phyloP scores from a whole-genome alignment of 169 alveolate species.

The Theileria parva region DNA sequence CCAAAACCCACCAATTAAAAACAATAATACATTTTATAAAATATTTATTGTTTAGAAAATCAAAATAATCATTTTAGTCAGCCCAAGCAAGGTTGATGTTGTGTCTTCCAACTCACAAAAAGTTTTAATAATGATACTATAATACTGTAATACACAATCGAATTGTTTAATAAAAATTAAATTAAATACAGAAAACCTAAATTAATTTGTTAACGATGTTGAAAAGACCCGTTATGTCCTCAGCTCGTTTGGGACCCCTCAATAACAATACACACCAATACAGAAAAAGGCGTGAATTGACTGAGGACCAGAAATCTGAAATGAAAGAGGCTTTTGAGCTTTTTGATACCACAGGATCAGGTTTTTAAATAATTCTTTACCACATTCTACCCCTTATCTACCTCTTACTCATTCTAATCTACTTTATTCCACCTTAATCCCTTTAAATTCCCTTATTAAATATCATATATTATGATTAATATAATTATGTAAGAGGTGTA shows the following conservation, averaged over 20 bases:
- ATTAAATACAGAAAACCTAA: background rate
- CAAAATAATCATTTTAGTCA: background rate
- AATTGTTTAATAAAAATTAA: conserved; percentile 8
- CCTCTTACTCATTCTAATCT: background rate
- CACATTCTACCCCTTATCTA: background rate
- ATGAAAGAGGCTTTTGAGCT: conserved; percentile 97
- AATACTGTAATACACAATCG: background rate
- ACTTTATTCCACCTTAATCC: background rate
- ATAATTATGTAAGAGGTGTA: background rate
- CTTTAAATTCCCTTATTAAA: background rate
- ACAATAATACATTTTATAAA: background rate
- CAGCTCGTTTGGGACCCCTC: conserved; percentile 2
- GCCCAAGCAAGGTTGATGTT: conserved; percentile 21
- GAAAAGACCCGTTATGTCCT: conserved; percentile 13
- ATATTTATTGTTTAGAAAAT: no score
- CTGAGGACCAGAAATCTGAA: conserved; percentile 93
- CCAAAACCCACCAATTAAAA: background rate
- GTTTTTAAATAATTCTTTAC: conserved; percentile 40
- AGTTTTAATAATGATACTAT: conserved; percentile 1
- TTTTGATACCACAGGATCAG: conserved; percentile 95
- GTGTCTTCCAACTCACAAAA: conserved; percentile 11
- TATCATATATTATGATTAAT: background rate
- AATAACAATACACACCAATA: conserved; percentile 21
- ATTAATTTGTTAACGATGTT: background rate
- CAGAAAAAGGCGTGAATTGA: conserved; percentile 79